Evolutionary conservation across 495 filamentous ascomycete species (phyloP), one percentile per base, ranked within the genome.

Genomic region (Acidiella bohemica): DNA sequence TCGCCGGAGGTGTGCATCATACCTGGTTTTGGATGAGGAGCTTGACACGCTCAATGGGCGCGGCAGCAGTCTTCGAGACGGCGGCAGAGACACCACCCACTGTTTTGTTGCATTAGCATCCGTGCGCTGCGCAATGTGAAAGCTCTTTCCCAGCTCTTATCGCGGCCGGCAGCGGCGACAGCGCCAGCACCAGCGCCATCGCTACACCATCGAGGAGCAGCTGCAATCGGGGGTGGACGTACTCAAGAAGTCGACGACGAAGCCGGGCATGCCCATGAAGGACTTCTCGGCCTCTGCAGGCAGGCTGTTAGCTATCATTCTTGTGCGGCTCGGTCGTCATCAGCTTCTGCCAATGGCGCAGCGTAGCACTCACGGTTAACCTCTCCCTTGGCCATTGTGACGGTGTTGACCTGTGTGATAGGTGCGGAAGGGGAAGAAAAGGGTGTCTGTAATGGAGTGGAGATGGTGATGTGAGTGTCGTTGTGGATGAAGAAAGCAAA

Each of bases 11-110:
- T 10, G n/a, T 9, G 39, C 18, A 42, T 36, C 83, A 46, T 77
- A 95, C 88, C 81, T 97, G 90, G 75, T 96, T 97, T 77, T 97
- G 90, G 75, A 97, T 93, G 58, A 97, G 83, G 61, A 97, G 90
- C 85, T 97, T 97, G 72, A 97, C 80, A 83, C 90, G 90, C 85
- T 97, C 90, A 59, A 97, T 97, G 68, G 90, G 90, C 70, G 90
- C 90, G 65, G 90, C 90, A 61, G 92, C 92, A 54, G 90, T 97
- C 82, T 97, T 97, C 57, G 90, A 96, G 80, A 97, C 86, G 68
- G 90, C 90, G 61, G 90, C 90, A 59, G 90, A 94, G 53, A 97
- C 80, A 93, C 90, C 90, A 81, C 90, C 90, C 92, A 96, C 84
- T 90, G 56, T 59, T 42, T 44, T 58, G 59, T 49, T 51, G 44